Evolutionary conservation across 2,329 filamentous ascomycete genomes (phyloP).

Genomic region (Podosphaera fusca): DNA sequence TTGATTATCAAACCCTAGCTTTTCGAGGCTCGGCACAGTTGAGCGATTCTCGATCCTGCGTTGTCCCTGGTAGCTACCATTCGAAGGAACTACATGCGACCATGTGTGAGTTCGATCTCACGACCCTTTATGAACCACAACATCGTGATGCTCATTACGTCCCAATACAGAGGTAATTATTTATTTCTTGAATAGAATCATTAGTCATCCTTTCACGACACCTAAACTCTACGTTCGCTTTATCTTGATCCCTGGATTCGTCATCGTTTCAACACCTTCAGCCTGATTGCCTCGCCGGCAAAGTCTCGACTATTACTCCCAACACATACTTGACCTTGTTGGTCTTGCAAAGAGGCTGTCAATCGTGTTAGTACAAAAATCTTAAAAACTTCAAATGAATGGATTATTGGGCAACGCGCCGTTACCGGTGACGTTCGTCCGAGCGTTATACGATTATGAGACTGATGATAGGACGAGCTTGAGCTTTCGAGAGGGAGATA

Average conservation of each 20-base stretch:
- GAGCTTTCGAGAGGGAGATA: conserved; percentile 88
- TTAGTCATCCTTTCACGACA: background rate
- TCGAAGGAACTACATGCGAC: background rate
- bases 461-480: conserved; percentile 91
- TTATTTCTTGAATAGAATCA: background rate
- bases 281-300: background rate
- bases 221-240: background rate
- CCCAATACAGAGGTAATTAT: background rate
- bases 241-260: background rate
- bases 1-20: background rate
- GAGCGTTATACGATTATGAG: conserved; percentile 92
- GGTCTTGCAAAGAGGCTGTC: background rate
- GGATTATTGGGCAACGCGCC: conserved; percentile 35
- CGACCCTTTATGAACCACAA: background rate
- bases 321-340: background rate
- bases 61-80: background rate
- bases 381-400: conserved; percentile 27
- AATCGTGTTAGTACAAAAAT: background rate
- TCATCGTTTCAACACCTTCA: background rate
- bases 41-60: background rate
- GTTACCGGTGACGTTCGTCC: conserved; percentile 62
- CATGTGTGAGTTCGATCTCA: background rate
- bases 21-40: background rate
- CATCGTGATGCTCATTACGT: background rate
- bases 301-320: background rate